Evolutionary conservation across 495 filamentous ascomycete genomes (phyloP).

Genomic region (Trichocladium uniseriatum): DNA sequence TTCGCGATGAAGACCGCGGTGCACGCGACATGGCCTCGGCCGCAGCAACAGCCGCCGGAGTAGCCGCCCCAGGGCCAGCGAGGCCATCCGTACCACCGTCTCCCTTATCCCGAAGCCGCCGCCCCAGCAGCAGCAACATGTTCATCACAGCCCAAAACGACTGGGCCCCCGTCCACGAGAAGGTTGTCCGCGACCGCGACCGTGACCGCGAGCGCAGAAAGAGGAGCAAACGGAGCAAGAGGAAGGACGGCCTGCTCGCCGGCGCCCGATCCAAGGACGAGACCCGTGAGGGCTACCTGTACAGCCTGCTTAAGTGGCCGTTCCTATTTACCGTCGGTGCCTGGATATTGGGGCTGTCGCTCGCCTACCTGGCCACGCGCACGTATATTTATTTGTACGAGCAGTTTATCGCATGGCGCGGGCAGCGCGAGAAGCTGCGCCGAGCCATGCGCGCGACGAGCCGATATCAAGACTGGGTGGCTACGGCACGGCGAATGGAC

Average conservation of each 20-base stretch:
- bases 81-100: background rate
- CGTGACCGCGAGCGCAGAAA: constrained; percentile 11
- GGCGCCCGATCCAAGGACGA: constrained; percentile 66
- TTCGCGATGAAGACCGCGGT: constrained; percentile 12
- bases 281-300: constrained; percentile 86
- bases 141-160: constrained; percentile 73
- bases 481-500: constrained; percentile 70
- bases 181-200: constrained; percentile 38
- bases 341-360: constrained; percentile 62
- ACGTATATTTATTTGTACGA: constrained; percentile 87
- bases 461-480: constrained; percentile 74
- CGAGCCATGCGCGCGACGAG: constrained; percentile 57
- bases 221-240: constrained; percentile 17
- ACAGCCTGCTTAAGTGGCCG: constrained; percentile 84
- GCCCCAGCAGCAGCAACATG: constrained; percentile 21
- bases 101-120: constrained; percentile 1
- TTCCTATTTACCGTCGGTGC: constrained; percentile 66
- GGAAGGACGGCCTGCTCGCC: constrained; percentile 15
- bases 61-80: background rate
- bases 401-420: constrained; percentile 63
- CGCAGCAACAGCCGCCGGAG: constrained; percentile 13
- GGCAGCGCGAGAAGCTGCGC: constrained; percentile 59
- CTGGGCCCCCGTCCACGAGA: constrained; percentile 71
- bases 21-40: constrained; percentile 8
- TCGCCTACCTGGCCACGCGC: constrained; percentile 71